Evolutionary conservation across 441 rosid genomes (phyloP), one percentile per base, ranked within the genome.

Genomic region (Breynia disticha): DNA sequence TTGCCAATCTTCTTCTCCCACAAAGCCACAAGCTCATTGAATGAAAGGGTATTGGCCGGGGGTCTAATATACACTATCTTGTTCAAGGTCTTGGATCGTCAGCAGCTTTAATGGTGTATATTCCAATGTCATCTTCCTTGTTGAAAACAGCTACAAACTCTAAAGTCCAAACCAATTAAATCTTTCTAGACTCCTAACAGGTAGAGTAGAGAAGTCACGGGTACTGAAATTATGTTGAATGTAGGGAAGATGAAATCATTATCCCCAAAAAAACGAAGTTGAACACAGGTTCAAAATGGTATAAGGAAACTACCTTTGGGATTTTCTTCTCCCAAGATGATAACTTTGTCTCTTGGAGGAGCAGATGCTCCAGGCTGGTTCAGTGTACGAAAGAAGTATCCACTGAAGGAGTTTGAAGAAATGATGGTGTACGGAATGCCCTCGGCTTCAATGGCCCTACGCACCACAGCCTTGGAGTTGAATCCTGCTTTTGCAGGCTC

Each of bases 1-100:
- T 62, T 81, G 28, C 75, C 77, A 0, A 73, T 76, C 67, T 79
- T 77, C 16, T 62, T 76, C 63, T 81, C 81, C 80, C 75, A 81
- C 22, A 81, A 64, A 10, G 80, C 56, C 11, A 82, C 73, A 15
- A 79, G 73, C 37, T 77, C 81, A 24, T 75, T 71, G 67, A 66
- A 77, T 0, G 83, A 79, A 70, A 69, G 65, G 46, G 57, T 65
- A 64, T 79, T 81, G 54, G 17, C 24, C 0, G 75, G 67, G 22
- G 83, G 83, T 61, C 62, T 69, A 21, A 81, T 35, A 59, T 73
- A 76, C 19, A 81, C 62, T 61, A 66, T 74, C 63, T 73, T 81
- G 75, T 81, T 81, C 68, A 79, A 53, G 19, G 87, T 69, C 79
- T 71, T 13, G 78, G 79, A 68, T 77, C 87, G 63, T 76, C 79